These are phyloP conservation scores for Shiraia bambusicola DNA, from an alignment of 2,329 filamentous ascomycete species.

Conservation along the genomic window DNA sequence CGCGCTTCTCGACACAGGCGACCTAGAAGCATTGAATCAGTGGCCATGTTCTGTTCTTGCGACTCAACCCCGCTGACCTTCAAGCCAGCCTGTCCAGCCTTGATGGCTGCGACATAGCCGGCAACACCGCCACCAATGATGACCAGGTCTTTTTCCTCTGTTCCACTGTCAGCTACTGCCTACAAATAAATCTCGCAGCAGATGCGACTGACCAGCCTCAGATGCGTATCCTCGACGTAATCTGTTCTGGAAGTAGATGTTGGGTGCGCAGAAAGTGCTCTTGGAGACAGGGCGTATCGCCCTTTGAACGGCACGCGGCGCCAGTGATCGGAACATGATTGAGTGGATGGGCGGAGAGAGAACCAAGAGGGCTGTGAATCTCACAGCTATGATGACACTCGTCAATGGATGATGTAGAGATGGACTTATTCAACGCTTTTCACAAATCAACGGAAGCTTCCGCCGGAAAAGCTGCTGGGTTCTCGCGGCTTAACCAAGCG, in stretches of 20 bases:
- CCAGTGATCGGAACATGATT: slow-evolving; percentile 56
- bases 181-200: slow-evolving; percentile 14
- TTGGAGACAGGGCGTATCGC: slow-evolving; percentile 39
- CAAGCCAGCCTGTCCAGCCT: slow-evolving; percentile 94
- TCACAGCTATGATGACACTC: slow-evolving; percentile 33
- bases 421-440: slow-evolving; percentile 39
- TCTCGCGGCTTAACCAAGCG: slow-evolving; percentile 6
- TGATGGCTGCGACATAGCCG: slow-evolving; percentile 98
- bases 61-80: slow-evolving; percentile 62
- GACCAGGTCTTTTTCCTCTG: slow-evolving; percentile 93
- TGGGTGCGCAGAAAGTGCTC: slow-evolving; percentile 44
- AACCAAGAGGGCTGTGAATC: slow-evolving; percentile 33
- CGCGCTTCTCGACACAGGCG: slow-evolving; percentile 97
- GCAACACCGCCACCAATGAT: slow-evolving; percentile 98
- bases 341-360: slow-evolving; percentile 21
- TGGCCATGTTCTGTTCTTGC: slow-evolving; percentile 1
- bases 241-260: slow-evolving; percentile 52
- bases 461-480: slow-evolving; percentile 24
- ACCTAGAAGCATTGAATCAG: slow-evolving; percentile 59
- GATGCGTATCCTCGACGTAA: slow-evolving; percentile 60
- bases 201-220: slow-evolving; percentile 50
- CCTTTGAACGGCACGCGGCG: slow-evolving; percentile 54
- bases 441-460: slow-evolving; percentile 20
- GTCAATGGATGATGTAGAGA: slow-evolving; percentile 43
- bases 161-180: slow-evolving; percentile 37